These are phyloP conservation scores for Globisporangium mamillatum DNA, from an alignment of 352 stramenopile species.

Conservation along the genomic window DNA sequence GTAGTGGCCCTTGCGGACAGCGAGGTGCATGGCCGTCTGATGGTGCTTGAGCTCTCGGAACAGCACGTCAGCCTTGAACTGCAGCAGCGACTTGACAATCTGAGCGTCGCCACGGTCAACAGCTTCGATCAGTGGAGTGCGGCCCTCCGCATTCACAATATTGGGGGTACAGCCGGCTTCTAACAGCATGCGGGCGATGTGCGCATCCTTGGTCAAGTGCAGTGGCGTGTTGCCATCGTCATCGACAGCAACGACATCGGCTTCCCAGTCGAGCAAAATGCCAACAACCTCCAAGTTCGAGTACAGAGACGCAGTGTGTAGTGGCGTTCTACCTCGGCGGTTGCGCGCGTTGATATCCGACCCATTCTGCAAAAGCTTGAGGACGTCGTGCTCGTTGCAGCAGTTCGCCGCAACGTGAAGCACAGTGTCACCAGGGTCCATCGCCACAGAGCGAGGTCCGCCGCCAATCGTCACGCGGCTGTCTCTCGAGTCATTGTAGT, in stretches of 20 bases:
- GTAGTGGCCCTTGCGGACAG: constrained; percentile 82
- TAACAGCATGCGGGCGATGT: constrained; percentile 77
- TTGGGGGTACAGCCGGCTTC: constrained; percentile 82
- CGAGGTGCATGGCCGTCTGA: constrained; percentile 79
- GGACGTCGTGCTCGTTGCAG: constrained; percentile 83
- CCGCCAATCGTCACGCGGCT: constrained; percentile 34
- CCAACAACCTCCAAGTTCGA: constrained; percentile 79
- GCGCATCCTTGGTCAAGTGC: constrained; percentile 73
- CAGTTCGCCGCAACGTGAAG: constrained; percentile 85
- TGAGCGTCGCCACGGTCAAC: constrained; percentile 69
- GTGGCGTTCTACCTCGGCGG: constrained; percentile 66
- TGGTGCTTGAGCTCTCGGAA: constrained; percentile 86
- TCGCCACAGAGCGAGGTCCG: constrained; percentile 70
- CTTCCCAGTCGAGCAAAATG: constrained; percentile 80
- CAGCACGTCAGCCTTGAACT: constrained; percentile 83
- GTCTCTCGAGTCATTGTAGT: constrained; percentile 57
- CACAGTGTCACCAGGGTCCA: constrained; percentile 85
- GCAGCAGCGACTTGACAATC: constrained; percentile 75
- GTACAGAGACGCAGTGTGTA: constrained; percentile 82
- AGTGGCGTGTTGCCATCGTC: constrained; percentile 83
- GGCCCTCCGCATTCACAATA: constrained; percentile 79
- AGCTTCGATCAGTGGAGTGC: constrained; percentile 75
- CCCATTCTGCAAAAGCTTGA: constrained; percentile 84
- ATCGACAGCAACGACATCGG: constrained; percentile 74
- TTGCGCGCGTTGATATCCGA: constrained; percentile 86